Evolutionary conservation across 768 basidiomycete genomes (phyloP).

Genomic region (Neoboletus subvelutipes): DNA sequence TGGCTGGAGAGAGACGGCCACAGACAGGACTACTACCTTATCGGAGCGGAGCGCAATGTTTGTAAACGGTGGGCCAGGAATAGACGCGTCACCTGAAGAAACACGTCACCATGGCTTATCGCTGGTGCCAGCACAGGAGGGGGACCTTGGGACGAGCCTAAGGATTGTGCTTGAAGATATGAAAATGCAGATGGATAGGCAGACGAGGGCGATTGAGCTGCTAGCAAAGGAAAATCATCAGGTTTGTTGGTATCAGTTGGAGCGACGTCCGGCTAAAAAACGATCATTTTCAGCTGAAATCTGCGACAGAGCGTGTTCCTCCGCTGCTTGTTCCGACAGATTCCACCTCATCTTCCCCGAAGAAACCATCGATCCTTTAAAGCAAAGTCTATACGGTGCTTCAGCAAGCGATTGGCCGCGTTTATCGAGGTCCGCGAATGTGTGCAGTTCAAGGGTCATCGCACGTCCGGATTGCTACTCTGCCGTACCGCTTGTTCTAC

Average conservation of each 20-base stretch:
- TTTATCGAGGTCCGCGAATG: not conserved
- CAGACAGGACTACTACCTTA: slow-evolving; percentile 12
- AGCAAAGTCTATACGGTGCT: not conserved
- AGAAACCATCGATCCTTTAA: slow-evolving; percentile 16
- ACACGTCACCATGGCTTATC: slow-evolving; percentile 11
- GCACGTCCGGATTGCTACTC: not conserved
- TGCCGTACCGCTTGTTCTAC: not conserved
- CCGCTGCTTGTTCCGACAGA: slow-evolving; percentile 16
- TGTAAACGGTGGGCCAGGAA: slow-evolving; percentile 6
- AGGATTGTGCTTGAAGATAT: slow-evolving; percentile 43
- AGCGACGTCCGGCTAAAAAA: slow-evolving; percentile 8
- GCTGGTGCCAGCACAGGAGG: slow-evolving; percentile 18
- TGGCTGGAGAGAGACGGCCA: slow-evolving; percentile 8
- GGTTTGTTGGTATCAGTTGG: slow-evolving; percentile 28
- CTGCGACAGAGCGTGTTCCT: slow-evolving; percentile 10
- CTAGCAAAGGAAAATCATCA: slow-evolving; percentile 48
- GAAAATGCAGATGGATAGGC: slow-evolving; percentile 50
- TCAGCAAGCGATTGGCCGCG: not conserved
- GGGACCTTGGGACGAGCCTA: slow-evolving; percentile 24
- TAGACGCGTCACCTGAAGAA: slow-evolving; percentile 12
- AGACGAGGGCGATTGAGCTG: slow-evolving; percentile 42
- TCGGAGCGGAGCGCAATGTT: slow-evolving; percentile 14
- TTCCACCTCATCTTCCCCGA: slow-evolving; percentile 11
- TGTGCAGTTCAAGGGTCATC: not conserved
- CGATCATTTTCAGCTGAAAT: slow-evolving; percentile 14